Percentiles rank a stretch among this genome's conserved stretches.
These are phyloP conservation scores for Brassica cretica DNA, from an alignment of 345 rosid species.

Conservation along the genomic window DNA sequence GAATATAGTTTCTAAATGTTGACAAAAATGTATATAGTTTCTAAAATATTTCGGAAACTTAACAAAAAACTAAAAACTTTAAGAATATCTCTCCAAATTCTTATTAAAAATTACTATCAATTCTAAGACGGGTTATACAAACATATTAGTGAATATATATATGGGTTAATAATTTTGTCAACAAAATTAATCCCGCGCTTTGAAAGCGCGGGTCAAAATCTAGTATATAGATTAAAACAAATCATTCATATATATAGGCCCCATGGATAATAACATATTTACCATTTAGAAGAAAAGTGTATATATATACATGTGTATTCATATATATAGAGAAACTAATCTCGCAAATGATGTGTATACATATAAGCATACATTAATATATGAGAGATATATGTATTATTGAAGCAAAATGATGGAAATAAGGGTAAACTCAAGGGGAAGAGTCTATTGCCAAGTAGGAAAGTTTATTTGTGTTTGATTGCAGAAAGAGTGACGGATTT, in stretches of 20 bases:
- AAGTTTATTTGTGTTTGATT: slow-evolving; percentile 38
- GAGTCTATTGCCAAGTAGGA: slow-evolving; percentile 43
- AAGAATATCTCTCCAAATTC: no score
- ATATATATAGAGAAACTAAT: slow-evolving; percentile 3
- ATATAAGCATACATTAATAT: slow-evolving; percentile 20
- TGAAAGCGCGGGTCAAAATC: not conserved
- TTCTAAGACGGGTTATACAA: no score
- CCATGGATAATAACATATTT: slow-evolving; percentile 1
- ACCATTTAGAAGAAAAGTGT: slow-evolving; percentile 6
- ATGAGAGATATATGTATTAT: slow-evolving; percentile 22
- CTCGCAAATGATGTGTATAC: slow-evolving; percentile 34
- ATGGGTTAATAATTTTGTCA: no score
- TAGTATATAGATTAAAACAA: not conserved
- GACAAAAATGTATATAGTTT: no score
- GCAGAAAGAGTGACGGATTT: slow-evolving; percentile 63
- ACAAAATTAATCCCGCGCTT: no score
- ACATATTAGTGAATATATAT: no score
- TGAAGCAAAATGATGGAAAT: slow-evolving; percentile 26
- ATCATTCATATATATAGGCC: slow-evolving; percentile 12
- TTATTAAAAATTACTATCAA: no score
- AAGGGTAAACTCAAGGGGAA: slow-evolving; percentile 35
- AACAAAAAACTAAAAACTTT: no score
- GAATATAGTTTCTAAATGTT: no score
- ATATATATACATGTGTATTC: not conserved
- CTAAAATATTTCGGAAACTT: no score